phyloP scores from a whole-genome alignment of 805 yeast genomes.

The Suhomyces vadensis region DNA sequence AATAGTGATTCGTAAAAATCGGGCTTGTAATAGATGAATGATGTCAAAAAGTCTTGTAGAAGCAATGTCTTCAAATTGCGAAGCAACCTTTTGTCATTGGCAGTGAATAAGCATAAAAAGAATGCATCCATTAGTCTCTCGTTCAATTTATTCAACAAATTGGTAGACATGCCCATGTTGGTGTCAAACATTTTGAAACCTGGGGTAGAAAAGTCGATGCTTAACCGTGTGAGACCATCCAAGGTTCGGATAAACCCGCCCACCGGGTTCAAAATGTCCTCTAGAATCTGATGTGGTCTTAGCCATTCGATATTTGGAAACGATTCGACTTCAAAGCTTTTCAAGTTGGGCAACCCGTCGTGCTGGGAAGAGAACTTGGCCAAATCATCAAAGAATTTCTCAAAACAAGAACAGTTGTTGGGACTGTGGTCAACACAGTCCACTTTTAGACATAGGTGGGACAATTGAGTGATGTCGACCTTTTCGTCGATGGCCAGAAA shows the following conservation, averaged over 20 bases:
- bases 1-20: slow-evolving; percentile 34
- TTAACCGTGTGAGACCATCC: slow-evolving; percentile 21
- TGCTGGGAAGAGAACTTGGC: slow-evolving; percentile 20
- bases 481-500: slow-evolving; percentile 24
- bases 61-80: slow-evolving; percentile 25
- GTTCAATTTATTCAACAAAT: slow-evolving; percentile 32
- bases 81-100: slow-evolving; percentile 8
- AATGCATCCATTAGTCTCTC: slow-evolving; percentile 39
- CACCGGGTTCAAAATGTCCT: slow-evolving; percentile 31
- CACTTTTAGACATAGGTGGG: slow-evolving; percentile 26
- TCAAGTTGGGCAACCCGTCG: slow-evolving; percentile 32
- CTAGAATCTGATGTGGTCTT: slow-evolving; percentile 34
- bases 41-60: slow-evolving; percentile 37
- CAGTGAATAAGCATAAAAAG: slow-evolving; percentile 26
- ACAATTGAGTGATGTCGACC: slow-evolving; percentile 24
- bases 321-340: slow-evolving; percentile 29
- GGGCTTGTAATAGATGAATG: slow-evolving; percentile 39
- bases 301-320: slow-evolving; percentile 38
- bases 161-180: slow-evolving; percentile 30
- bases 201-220: slow-evolving; percentile 35
- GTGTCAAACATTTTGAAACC: slow-evolving; percentile 39
- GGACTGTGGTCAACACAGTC: slow-evolving; percentile 30
- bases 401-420: slow-evolving; percentile 28
- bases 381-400: slow-evolving; percentile 28
- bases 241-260: slow-evolving; percentile 31